Evolutionary conservation across 345 rosid genomes (phyloP).

Genomic region (Bruguiera sexangula): DNA sequence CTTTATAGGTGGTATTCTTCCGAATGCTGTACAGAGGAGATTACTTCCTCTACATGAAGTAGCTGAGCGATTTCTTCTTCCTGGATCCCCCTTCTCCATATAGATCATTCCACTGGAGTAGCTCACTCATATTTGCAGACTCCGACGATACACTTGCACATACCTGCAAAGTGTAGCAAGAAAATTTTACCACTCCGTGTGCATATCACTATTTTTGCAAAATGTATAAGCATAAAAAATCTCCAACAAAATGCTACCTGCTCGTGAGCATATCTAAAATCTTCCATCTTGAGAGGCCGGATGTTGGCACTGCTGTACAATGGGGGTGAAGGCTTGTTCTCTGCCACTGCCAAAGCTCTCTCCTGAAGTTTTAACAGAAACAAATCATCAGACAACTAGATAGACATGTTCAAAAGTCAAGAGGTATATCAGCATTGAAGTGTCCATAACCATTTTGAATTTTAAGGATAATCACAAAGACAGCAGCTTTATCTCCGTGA

Average conservation of each 20-base stretch:
- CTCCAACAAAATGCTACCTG: conserved; percentile 51
- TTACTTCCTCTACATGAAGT: conserved; percentile 74
- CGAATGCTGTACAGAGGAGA: conserved; percentile 27
- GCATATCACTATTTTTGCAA: no score
- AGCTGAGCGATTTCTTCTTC: conserved; percentile 82
- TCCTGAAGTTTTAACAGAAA: conserved; percentile 49
- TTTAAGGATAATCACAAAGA: background rate
- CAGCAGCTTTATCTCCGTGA: background rate
- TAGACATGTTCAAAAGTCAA: background rate
- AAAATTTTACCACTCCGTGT: background rate
- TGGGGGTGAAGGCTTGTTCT: conserved; percentile 59
- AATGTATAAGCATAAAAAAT: no score
- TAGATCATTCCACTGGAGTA: conserved; percentile 91
- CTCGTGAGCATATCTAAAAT: conserved; percentile 84
- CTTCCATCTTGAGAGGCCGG: conserved; percentile 76
- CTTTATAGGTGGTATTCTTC: conserved; percentile 20
- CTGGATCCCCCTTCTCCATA: conserved; percentile 99
- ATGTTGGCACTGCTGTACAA: conserved; percentile 69
- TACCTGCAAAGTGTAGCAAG: conserved; percentile 45
- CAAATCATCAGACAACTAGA: background rate
- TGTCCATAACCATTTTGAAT: background rate
- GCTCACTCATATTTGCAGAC: conserved; percentile 88
- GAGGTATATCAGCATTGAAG: background rate
- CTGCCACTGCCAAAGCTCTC: conserved; percentile 54
- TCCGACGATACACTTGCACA: conserved; percentile 98